Base-by-base conservation (phyloP, 139 green algal species). In the Zygnema cylindricum region DNA sequence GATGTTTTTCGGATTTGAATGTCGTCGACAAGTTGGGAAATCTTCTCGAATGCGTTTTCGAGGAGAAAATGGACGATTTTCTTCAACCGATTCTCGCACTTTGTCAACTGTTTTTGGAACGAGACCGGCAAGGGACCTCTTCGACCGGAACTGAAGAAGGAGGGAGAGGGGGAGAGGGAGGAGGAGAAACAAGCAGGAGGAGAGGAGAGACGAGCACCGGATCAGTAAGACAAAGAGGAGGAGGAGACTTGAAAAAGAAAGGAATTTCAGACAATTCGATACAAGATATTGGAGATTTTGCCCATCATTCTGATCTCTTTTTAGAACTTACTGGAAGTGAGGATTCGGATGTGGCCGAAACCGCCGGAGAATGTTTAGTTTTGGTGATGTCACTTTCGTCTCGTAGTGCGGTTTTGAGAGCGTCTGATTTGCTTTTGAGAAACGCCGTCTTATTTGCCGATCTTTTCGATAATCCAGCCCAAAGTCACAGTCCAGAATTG, bases 11-110 rank as follows among this genome's bases (percentile, higher is more conserved):
- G 16, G 38, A 89, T 16, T 49, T 92, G n/a, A 43, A 84, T 0
- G 91, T 88, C 11, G 39, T 89, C 0, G 55, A 76, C 2, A 69
- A 71, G 43, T 92, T 98, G 38, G 86, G 86, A 32, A 40, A 49
- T 22, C 69, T 91, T 63, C 86, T 91, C 30, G 30, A 91, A 55
- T 36, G 79, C 21, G 86, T 91, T 36, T 32, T 36, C 25, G 33
- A 55, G 84, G 39, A 86, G 7, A 39, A 69, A 22, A 76, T 91
- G 83, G 85, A 81, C 32, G 85, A 90, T 23, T 86, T 88, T 39
- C 32, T 90, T 40, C 76, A 86, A 32, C 85, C 85, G 3, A 69
- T 90, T 23, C 57, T 90, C n/a, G 41, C 85, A 1, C 33, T 90
- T 0, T 89, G 77, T 36, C 43, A 40, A 36, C 33, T 49, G 35